Conservation (phyloP, 345 rosid genomes). For the Lepidium africanum region DNA sequence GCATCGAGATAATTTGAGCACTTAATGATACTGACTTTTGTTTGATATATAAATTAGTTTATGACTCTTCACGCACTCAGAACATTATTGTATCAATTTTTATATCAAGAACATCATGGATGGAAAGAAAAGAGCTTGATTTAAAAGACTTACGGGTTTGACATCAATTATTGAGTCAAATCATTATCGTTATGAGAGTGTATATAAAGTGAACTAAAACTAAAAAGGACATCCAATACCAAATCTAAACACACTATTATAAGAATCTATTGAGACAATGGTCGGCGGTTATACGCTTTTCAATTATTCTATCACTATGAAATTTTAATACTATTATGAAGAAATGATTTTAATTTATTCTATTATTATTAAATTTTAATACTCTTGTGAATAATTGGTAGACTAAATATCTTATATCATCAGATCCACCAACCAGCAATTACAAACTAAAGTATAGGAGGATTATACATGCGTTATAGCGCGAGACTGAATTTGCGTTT, state of each 20-base stretch:
- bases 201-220: background rate
- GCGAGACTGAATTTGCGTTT: too few relatives aligned
- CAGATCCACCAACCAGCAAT: too few relatives aligned
- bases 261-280: conserved; percentile 17
- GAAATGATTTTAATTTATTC: too few relatives aligned
- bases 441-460: too few relatives aligned
- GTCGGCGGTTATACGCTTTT: conserved; percentile 19
- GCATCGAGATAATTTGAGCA: background rate
- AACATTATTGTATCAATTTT: background rate
- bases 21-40: background rate
- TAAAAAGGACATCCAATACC: background rate
- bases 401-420: too few relatives aligned
- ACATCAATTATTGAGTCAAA: background rate
- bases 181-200: background rate
- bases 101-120: background rate
- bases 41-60: background rate
- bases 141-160: background rate
- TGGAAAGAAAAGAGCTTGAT: background rate
- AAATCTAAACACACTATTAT: conserved; percentile 2
- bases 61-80: background rate
- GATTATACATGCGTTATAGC: too few relatives aligned
- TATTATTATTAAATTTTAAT: too few relatives aligned
- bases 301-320: conserved; percentile 1
- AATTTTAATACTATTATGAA: background rate
- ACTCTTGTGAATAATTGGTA: too few relatives aligned